Percentiles rank a stretch among this genome's conserved stretches.
Evolutionary conservation across 306 rosid genomes (phyloP).

Genomic region (Arachis stenosperma): DNA sequence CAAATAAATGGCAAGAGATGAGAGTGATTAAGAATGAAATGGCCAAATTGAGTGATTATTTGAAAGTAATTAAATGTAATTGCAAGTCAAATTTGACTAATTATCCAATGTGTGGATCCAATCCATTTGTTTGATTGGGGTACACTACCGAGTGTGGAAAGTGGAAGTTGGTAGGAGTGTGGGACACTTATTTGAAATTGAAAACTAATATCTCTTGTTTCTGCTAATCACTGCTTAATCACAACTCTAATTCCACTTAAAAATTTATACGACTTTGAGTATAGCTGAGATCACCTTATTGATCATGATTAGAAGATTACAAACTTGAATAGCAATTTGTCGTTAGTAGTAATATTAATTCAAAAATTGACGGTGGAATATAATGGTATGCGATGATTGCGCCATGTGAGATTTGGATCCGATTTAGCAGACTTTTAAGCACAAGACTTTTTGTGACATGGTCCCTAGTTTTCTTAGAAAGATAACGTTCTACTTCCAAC

Average conservation of each 20-base stretch:
- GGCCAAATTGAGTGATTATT: not conserved
- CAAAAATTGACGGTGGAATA: slow-evolving; percentile 26
- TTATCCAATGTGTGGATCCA: not conserved
- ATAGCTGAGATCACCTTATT: no score
- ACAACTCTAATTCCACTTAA: slow-evolving; percentile 38
- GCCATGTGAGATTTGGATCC: slow-evolving; percentile 37
- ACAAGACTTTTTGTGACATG: slow-evolving; percentile 36
- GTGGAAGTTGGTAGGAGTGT: slow-evolving; percentile 27
- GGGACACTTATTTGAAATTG: slow-evolving; percentile 24
- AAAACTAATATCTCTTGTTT: slow-evolving; percentile 3
- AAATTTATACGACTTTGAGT: no score
- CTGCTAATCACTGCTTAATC: slow-evolving; percentile 43
- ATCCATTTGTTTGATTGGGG: not conserved
- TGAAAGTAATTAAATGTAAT: not conserved
- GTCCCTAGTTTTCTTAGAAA: slow-evolving; percentile 57
- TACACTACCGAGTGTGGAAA: not conserved
- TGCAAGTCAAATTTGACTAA: not conserved
- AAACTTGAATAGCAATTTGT: no score
- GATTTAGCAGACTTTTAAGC: slow-evolving; percentile 44
- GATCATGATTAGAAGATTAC: no score
- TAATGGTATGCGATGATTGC: slow-evolving; percentile 61
- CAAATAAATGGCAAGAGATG: not conserved
- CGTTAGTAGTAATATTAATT: not conserved
- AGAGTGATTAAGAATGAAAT: not conserved
- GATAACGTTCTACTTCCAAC: slow-evolving; percentile 47